Evolutionary conservation across 768 basidiomycete species (phyloP).

Genomic region (Boletus subparvulus): DNA sequence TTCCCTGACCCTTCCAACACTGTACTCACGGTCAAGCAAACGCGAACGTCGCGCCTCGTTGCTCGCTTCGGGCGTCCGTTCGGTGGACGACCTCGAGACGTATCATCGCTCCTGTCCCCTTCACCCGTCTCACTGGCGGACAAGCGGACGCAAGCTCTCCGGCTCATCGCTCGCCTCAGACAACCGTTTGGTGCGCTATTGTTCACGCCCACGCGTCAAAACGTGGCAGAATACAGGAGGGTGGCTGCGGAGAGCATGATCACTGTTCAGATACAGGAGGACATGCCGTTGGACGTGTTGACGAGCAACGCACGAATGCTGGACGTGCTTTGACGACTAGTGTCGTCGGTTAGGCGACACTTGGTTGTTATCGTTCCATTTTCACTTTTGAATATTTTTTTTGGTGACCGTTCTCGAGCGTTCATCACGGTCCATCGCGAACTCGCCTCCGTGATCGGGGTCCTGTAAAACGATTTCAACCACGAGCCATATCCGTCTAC

Average conservation of each 20-base stretch:
- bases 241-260: slow-evolving; percentile 8
- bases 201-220: background rate
- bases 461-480: background rate
- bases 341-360: no score
- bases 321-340: background rate
- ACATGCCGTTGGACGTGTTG: background rate
- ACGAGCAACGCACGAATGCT: background rate
- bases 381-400: no score
- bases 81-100: background rate
- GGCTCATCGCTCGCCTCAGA: background rate
- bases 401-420: no score
- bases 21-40: background rate
- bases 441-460: slow-evolving; percentile 1
- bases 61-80: background rate
- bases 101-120: background rate
- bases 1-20: no score
- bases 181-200: background rate
- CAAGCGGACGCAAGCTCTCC: background rate
- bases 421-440: no score
- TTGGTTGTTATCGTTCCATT: no score
- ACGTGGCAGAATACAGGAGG: slow-evolving; percentile 5
- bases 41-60: background rate
- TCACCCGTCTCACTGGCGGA: background rate
- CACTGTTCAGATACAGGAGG: slow-evolving; percentile 1
- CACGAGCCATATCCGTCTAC: background rate